Base-by-base conservation (phyloP, 495 filamentous ascomycete species). In the Xylaria scruposa region DNA sequence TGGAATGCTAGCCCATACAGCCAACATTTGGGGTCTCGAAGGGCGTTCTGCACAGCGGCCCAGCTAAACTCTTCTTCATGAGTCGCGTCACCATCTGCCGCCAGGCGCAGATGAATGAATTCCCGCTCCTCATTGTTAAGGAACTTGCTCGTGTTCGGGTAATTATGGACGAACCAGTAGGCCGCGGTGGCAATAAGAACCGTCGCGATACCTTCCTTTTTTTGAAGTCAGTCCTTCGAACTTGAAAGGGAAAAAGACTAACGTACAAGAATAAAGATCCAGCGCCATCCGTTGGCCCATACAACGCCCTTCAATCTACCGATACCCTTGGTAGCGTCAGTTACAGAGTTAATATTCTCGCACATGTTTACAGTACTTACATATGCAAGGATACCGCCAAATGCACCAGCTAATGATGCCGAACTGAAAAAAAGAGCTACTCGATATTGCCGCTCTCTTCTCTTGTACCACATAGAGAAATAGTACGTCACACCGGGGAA, bases 401-500 rank as follows among this genome's bases (percentile, higher is more conserved):
- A 95, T 0, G 93, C 92, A 49, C 93, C 93, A 2, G 92, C 92
- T 15, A 95, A 81, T 6, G 91, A 90, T 0, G 91, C 91, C 15
- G 90, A 89, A 67, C 88, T 89, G 71, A 94, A 94, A 80, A 95
- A 94, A 1, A 94, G 81, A 12, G 92, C 89, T 47, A 94, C 87
- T 0, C 92, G 89, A 75, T 90, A 93, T 77, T 92, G 90, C 31
- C 83, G 77, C 76, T 94, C 92, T 36, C 87, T 87, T 21, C 92
- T 84, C 75, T 91, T 91, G 71, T 95, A 95, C 90, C 93, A 94
- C 90, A 93, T 93, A 1, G 90, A 92, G n/a, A 95, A 85, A 75
- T 94, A 94, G 78, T 91, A 94, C 0, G 93, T 91, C 0, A 94
- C 92, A 0, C 93, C 92, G 15, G 91, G 91, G 67, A 92, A 93